Percentiles rank a stretch among this genome's conserved stretches.
Conservation (phyloP, 495 filamentous ascomycete genomes). For the Stereocaulon alpinum region DNA sequence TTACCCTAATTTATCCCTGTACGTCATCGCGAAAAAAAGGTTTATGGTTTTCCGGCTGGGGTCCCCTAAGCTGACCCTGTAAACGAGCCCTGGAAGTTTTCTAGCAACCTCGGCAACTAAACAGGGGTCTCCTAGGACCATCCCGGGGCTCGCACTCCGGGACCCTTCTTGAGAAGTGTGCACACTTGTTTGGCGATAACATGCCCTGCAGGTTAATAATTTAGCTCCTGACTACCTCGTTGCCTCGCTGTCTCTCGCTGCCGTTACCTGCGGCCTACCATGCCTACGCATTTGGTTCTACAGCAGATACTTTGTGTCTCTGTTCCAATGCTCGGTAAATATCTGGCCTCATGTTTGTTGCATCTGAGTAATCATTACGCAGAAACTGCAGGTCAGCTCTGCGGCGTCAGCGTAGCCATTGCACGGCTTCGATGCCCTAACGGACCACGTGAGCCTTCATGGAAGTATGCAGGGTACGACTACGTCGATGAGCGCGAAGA, state of each 20-base stretch:
- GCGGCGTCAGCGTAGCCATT: slow-evolving; percentile 3
- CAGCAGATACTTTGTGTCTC: neutral
- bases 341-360: neutral
- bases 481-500: neutral
- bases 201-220: neutral
- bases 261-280: neutral
- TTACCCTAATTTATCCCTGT: no score
- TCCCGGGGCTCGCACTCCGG: no score
- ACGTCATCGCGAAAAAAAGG: no score
- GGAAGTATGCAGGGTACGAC: neutral
- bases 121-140: no score
- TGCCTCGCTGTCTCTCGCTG: neutral
- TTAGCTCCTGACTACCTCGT: no score
- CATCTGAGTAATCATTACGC: neutral
- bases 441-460: neutral
- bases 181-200: neutral
- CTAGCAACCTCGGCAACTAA: no score
- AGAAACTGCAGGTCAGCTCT: neutral
- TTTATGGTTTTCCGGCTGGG: no score
- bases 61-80: no score
- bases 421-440: neutral
- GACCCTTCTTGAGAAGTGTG: no score
- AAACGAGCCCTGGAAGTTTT: no score
- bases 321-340: neutral
- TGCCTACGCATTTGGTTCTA: neutral